phyloP scores from a whole-genome alignment of 805 yeast genomes.

The Debaryomyces hansenii region DNA sequence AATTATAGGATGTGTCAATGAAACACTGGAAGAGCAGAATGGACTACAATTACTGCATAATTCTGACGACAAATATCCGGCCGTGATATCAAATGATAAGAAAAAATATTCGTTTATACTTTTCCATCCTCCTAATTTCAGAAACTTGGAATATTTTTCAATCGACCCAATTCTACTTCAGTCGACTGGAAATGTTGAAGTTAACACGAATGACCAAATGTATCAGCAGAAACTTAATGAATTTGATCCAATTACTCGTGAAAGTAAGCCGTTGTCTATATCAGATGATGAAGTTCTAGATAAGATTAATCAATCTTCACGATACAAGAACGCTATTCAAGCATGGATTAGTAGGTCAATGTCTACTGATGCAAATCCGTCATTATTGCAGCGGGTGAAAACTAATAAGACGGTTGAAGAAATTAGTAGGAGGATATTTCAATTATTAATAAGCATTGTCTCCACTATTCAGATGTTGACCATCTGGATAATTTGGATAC shows the following conservation, averaged over 20 bases:
- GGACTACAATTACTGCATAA: constrained; percentile 8
- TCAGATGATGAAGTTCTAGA: constrained; percentile 32
- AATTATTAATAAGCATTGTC: constrained; percentile 11
- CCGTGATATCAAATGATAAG: constrained; percentile 7
- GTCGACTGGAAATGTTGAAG: constrained; percentile 30
- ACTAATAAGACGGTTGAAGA: background rate
- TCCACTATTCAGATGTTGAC: constrained; percentile 15
- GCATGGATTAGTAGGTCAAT: background rate
- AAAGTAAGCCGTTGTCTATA: constrained; percentile 10
- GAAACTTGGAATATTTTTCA: constrained; percentile 74
- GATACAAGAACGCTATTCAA: background rate
- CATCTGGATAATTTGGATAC: constrained; percentile 17
- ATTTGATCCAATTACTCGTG: constrained; percentile 2
- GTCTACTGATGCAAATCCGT: background rate
- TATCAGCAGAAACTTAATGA: background rate
- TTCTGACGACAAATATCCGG: constrained; percentile 9
- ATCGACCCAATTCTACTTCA: constrained; percentile 70
- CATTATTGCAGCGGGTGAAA: background rate
- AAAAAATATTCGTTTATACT: constrained; percentile 19
- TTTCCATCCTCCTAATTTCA: constrained; percentile 73
- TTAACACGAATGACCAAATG: background rate
- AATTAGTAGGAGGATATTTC: background rate
- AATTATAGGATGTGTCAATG: constrained; percentile 16
- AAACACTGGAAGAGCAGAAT: background rate
- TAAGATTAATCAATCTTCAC: constrained; percentile 21